Conservation (phyloP, 1,284 basidiomycete species). For the Rhodofomes roseus region DNA sequence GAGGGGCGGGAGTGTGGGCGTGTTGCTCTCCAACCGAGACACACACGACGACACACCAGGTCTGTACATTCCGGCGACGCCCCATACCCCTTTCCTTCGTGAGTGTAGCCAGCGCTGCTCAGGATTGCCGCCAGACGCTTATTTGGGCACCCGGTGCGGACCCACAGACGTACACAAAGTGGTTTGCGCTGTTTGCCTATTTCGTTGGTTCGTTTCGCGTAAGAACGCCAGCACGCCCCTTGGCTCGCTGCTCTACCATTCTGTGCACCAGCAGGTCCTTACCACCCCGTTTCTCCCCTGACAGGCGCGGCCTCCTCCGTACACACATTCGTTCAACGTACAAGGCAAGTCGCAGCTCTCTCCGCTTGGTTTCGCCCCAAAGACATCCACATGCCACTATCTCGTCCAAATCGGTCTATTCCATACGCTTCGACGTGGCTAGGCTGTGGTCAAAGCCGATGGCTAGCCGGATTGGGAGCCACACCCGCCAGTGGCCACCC, state of each 20-base stretch:
- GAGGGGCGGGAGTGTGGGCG: background rate
- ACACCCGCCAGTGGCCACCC: background rate
- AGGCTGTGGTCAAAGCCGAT: background rate
- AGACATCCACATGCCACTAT: background rate
- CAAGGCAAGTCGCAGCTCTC: conserved; percentile 37
- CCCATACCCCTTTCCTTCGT: conserved; percentile 5
- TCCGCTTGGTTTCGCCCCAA: background rate
- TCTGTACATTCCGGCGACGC: conserved; percentile 16
- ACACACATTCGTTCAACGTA: conserved; percentile 50
- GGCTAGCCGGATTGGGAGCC: background rate
- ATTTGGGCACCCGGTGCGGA: conserved; percentile 18
- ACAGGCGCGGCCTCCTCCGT: conserved; percentile 72
- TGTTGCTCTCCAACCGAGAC: conserved; percentile 2
- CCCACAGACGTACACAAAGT: conserved; percentile 26
- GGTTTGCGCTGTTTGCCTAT: conserved; percentile 22
- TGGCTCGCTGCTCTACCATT: conserved; percentile 16
- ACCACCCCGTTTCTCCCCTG: conserved; percentile 17
- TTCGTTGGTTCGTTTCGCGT: conserved; percentile 20
- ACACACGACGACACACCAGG: conserved; percentile 10
- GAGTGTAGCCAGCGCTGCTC: background rate
- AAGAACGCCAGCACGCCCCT: conserved; percentile 21
- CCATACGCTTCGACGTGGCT: background rate
- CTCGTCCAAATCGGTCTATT: conserved; percentile 1
- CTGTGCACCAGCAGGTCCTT: conserved; percentile 14
- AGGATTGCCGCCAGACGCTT: conserved; percentile 1